Percentiles rank a stretch among this genome's conserved stretches.
Conservation (phyloP, 257 asterid species). For the Nicotiana tomentosiformis region DNA sequence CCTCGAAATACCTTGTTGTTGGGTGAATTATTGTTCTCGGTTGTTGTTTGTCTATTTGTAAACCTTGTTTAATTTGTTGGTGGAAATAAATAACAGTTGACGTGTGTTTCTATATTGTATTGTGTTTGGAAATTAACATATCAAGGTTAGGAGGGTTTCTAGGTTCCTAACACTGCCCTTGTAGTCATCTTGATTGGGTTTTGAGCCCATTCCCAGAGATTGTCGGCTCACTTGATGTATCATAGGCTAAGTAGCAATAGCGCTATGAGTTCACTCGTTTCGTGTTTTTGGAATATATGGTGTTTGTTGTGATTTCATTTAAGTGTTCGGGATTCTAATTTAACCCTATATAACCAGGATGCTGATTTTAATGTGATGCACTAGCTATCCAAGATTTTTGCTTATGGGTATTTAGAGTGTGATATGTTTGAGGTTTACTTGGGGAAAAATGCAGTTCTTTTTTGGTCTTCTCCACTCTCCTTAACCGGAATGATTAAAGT, state of each 20-base stretch:
- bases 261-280: background rate
- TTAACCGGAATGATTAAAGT: background rate
- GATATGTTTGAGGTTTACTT: background rate
- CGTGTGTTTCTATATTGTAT: too few species aligned
- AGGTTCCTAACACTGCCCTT: background rate
- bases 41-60: too few species aligned
- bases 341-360: background rate
- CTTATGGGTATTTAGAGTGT: background rate
- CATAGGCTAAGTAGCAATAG: background rate
- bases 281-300: background rate
- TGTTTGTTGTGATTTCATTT: background rate
- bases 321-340: background rate
- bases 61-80: too few species aligned
- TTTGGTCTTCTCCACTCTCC: background rate
- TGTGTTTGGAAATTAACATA: too few species aligned
- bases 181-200: background rate
- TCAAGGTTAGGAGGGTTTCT: too few species aligned
- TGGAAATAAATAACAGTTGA: too few species aligned
- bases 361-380: background rate
- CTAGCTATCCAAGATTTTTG: background rate
- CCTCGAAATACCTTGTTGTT: too few species aligned
- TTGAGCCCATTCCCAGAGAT: background rate
- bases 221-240: background rate
- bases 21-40: too few species aligned
- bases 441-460: background rate